Base-by-base conservation (phyloP, 352 stramenopile species). In the Phytophthora hybrid region DNA sequence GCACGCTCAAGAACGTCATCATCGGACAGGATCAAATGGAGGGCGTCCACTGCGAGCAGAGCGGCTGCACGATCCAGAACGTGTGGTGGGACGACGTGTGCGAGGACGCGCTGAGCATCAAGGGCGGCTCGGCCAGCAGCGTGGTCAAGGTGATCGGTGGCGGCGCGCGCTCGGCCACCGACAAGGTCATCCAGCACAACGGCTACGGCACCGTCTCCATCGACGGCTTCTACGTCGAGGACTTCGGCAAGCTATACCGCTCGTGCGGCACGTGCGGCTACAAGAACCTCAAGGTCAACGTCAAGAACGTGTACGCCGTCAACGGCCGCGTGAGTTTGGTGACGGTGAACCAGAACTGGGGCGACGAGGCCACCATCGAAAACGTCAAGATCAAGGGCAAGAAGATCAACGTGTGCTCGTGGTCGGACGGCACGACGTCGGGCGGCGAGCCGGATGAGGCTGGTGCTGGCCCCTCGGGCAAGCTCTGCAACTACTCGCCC, bases 1-100 rank as follows among this genome's bases (percentile, higher is more conserved):
- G 77, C 61, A 79, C 59, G 10, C 72, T 86, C 56, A 79, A 88
- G 66, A 88, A 87, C 58, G 81, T 84, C 0, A 87, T 81, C 77
- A 85, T 81, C 74, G 74, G 78, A 11, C 67, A 84, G n/a, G 79
- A 85, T n/a, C 66, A 73, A 63, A 73, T 68, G 59, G 66, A 73
- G 52, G 66, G 66, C 8, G 66, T 73, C 26, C 66, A 73, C 66
- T 73, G 66, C 58, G 66, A 73, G 21, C 66, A 73, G 59, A 73
- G 66, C 52, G 66, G 66, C 5, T 73, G 66, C 31, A 73, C 66
- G 52, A 73, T 73, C 52, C 26, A 73, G 59, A 73, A 73, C 51
- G 66, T 73, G 7, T 73, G 66, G 66, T 73, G 66, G 66, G 66
- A 73, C 51, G 66, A 67, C 19, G 66, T 73, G 66, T 88, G 81